Base-by-base conservation (phyloP, 805 yeast species). In the Zygoascus flipseniorum region DNA sequence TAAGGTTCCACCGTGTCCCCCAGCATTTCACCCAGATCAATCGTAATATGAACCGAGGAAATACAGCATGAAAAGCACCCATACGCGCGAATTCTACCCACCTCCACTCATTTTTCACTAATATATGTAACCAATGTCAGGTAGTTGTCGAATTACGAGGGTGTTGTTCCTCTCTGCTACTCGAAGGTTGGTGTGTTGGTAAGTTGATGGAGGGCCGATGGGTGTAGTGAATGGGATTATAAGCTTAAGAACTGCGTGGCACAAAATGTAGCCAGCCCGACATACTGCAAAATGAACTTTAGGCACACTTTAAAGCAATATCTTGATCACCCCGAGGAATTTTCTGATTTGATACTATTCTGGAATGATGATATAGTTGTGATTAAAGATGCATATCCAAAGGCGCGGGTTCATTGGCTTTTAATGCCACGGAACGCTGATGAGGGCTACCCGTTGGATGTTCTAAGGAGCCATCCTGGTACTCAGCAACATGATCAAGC, bases 361-460 rank as follows among this genome's bases (percentile, higher is more conserved):
- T 64, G 68, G 52, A 85, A 85, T 54, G 76, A 74, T 0, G 67
- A 77, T 39, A 82, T 75, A 13, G 76, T 80, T 2, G 78, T 86
- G 2, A 71, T 86, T 11, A 66, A 68, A 43, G 95, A 86, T 63
- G 64, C 62, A 31, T 86, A 71, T 62, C 87, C 90, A 4, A 86
- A 86, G 64, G 70, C 89, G 0, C 54, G 68, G 3, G 68, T 77
- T 39, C 95, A 86, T 65, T 76, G 73, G 54, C 69, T 86, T 47
- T 69, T 87, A 1, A 65, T 86, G 35, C 89, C 93, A 1, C 69
- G 81, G 57, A 69, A 71, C 50, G 16, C 39, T 35, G 39, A 35
- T 11, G 39, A 13, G 13, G 39, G 39, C 13, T 35, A 13, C 39
- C 39, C 39, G 16, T n/a, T 35, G 16, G 16, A 35, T 13, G 39